Conservation (phyloP, 345 rosid genomes). For the Gossypium rotundifolium region DNA sequence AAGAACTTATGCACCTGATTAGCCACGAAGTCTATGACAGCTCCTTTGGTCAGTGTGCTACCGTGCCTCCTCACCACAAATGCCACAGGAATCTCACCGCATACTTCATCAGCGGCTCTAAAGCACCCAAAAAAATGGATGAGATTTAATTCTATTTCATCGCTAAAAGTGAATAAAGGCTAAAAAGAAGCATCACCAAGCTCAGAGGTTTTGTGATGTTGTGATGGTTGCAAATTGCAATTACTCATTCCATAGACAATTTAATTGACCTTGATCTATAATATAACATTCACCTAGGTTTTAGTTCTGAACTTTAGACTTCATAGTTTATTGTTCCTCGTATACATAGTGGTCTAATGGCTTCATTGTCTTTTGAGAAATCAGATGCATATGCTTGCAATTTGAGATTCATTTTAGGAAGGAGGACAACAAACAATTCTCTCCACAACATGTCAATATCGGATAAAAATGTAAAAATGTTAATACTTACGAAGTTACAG, state of each 20-base stretch:
- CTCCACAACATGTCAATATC: conserved; percentile 7
- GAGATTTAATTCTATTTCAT: background rate
- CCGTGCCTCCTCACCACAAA: conserved; percentile 58
- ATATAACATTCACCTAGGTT: background rate
- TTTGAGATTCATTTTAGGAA: background rate
- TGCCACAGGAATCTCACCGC: conserved; percentile 83
- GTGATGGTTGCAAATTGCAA: background rate
- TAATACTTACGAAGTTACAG: conserved; percentile 57
- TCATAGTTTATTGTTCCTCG: background rate
- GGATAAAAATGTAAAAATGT: background rate
- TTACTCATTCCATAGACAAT: background rate
- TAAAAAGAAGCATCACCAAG: background rate
- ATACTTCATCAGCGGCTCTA: conserved; percentile 46
- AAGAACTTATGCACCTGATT: conserved; percentile 33
- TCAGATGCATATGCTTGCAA: background rate
- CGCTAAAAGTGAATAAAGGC: background rate
- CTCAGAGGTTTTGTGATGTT: background rate
- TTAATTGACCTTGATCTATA: background rate
- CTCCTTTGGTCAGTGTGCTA: conserved; percentile 41
- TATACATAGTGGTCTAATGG: background rate
- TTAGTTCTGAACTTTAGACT: background rate
- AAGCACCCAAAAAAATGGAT: conserved; percentile 2
- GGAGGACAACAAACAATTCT: background rate
- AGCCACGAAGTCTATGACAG: conserved; percentile 51
- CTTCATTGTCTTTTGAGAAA: background rate